phyloP scores from a whole-genome alignment of 768 basidiomycete species.

The Rhodotorula paludigena region DNA sequence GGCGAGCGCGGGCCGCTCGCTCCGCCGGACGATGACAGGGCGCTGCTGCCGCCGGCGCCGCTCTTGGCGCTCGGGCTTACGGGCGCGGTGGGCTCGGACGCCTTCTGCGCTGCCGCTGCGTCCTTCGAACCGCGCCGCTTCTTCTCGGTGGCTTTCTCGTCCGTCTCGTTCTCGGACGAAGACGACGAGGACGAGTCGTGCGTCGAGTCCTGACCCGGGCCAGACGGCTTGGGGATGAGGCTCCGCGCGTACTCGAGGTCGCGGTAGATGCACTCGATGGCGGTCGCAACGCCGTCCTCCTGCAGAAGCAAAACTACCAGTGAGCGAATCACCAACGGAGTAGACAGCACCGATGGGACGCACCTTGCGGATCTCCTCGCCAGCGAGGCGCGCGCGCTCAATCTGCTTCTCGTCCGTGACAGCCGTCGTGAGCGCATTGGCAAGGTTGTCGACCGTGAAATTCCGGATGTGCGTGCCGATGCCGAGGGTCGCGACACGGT shows the following conservation, averaged over 20 bases:
- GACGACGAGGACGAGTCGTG: background rate
- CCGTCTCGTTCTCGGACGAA: background rate
- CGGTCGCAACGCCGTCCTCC: conserved; percentile 92
- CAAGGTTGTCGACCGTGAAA: conserved; percentile 69
- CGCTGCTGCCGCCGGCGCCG: background rate
- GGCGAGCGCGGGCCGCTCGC: background rate
- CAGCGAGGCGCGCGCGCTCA: conserved; percentile 71
- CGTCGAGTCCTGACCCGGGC: too few relatives aligned
- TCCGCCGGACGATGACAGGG: background rate
- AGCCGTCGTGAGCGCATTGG: conserved; percentile 70
- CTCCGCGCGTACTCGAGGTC: conserved; percentile 79
- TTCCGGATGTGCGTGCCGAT: conserved; percentile 84
- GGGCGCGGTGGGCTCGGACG: too few relatives aligned
- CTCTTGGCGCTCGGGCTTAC: too few relatives aligned
- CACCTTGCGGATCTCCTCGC: conserved; percentile 80
- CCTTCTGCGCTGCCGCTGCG: background rate
- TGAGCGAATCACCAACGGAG: background rate
- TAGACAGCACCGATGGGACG: conserved; percentile 42
- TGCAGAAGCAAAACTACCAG: conserved; percentile 43
- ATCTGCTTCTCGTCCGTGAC: conserved; percentile 87
- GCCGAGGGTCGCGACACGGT: conserved; percentile 93
- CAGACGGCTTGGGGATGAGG: conserved; percentile 24
- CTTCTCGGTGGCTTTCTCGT: conserved; percentile 7
- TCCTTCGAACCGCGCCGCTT: background rate
- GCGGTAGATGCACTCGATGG: conserved; percentile 91